phyloP scores from a whole-genome alignment of 2,329 filamentous ascomycete species.

The Pleoardoris graminearum region DNA sequence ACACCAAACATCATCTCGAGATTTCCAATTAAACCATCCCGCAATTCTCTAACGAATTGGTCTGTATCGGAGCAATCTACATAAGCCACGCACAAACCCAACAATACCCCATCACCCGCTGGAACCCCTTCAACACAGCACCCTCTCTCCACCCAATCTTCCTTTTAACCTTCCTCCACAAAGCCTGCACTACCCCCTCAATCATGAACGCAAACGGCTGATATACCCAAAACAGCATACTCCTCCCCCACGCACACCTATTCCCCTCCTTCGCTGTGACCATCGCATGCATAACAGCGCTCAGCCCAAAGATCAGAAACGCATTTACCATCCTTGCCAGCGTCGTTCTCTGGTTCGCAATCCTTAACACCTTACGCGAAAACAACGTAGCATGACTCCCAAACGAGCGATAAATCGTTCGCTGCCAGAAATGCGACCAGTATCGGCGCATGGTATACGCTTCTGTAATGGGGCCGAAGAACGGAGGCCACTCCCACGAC shows the following conservation, averaged over 20 bases:
- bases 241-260: conserved; percentile 7
- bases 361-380: background rate
- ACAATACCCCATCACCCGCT: too few species aligned
- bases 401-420: background rate
- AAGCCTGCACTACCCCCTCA: conserved; percentile 6
- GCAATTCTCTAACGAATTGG: too few species aligned
- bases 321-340: background rate
- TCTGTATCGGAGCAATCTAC: too few species aligned
- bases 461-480: background rate
- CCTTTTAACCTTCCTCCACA: background rate
- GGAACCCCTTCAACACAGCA: too few species aligned
- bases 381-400: background rate
- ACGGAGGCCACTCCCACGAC: background rate
- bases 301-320: conserved; percentile 2
- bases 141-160: too few species aligned
- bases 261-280: conserved; percentile 6
- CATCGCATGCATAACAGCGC: conserved; percentile 8
- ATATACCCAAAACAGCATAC: conserved; percentile 8
- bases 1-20: too few species aligned
- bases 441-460: background rate
- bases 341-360: background rate
- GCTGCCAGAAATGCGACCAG: background rate
- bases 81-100: too few species aligned
- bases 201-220: conserved; percentile 12
- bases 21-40: too few species aligned